These are phyloP conservation scores for Mrakia gelida DNA, from an alignment of 768 basidiomycete genomes.

Conservation along the genomic window DNA sequence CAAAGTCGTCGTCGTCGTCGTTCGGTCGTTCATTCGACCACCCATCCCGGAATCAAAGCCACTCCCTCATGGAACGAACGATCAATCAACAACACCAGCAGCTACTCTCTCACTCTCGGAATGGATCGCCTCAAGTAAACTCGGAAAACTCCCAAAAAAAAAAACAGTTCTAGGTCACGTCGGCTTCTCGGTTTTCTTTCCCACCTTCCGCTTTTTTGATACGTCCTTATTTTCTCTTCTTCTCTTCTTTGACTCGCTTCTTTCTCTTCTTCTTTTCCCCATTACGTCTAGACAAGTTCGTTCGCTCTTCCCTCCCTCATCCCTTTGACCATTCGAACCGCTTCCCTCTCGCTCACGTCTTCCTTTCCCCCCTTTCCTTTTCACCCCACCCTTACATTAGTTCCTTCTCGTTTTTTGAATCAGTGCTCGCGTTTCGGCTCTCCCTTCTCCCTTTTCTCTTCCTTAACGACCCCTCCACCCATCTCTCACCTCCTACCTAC, in stretches of 20 bases:
- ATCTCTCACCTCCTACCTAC: neutral
- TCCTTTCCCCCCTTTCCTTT: neutral
- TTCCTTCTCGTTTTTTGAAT: neutral
- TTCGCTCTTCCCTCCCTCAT: neutral
- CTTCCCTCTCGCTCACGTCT: neutral
- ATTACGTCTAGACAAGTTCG: slow-evolving; percentile 1
- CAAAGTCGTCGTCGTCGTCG: neutral
- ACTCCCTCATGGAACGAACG: neutral
- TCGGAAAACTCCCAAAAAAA: slow-evolving; percentile 1
- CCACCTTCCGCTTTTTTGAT: neutral
- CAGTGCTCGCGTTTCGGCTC: neutral
- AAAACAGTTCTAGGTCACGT: neutral
- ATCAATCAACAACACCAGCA: neutral
- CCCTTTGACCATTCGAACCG: neutral
- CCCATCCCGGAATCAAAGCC: neutral
- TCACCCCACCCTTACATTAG: neutral
- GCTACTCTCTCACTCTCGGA: neutral
- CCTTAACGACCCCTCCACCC: neutral
- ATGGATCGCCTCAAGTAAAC: neutral
- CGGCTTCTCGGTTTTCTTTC: slow-evolving; percentile 16
- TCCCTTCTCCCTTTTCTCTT: neutral
- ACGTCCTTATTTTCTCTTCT: neutral
- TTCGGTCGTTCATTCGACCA: neutral
- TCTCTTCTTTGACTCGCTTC: neutral
- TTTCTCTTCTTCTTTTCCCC: neutral